These are phyloP conservation scores for Olyra latifolia DNA, from an alignment of 176 grass and related monocot genomes.

Conservation along the genomic window DNA sequence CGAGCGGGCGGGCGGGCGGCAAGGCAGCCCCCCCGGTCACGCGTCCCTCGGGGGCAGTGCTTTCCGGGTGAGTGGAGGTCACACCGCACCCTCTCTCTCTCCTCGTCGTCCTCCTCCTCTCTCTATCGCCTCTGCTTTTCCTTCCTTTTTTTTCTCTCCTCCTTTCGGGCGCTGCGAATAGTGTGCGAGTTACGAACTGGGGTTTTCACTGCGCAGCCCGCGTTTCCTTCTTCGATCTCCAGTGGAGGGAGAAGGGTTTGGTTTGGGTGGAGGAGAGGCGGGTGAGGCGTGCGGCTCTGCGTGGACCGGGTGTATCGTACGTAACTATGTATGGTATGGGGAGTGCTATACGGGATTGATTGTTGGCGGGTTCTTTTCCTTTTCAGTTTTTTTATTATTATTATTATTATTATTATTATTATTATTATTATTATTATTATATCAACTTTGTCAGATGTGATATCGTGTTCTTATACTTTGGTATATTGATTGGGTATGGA, in stretches of 20 bases:
- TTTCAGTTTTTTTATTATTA: background rate
- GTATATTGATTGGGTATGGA: background rate
- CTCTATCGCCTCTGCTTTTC: slow-evolving; percentile 2
- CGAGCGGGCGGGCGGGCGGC: too few species aligned
- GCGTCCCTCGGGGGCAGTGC: slow-evolving; percentile 20
- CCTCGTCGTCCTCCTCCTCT: background rate
- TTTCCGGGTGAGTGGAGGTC: slow-evolving; percentile 54
- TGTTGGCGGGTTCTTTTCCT: background rate
- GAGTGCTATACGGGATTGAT: background rate
- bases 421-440: too few species aligned
- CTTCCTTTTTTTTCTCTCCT: background rate
- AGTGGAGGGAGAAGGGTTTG: slow-evolving; percentile 25
- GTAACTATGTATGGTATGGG: too few species aligned
- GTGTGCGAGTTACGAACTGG: background rate
- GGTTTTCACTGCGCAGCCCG: slow-evolving; percentile 26
- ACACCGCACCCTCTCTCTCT: slow-evolving; percentile 9
- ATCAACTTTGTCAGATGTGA: slow-evolving; percentile 13
- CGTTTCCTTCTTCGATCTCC: background rate
- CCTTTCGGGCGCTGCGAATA: background rate
- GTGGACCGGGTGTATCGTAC: slow-evolving; percentile 32
- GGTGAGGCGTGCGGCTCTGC: background rate
- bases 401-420: too few species aligned
- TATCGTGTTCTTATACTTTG: background rate
- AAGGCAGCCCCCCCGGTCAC: background rate
- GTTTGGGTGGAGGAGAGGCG: background rate